Percentiles rank a stretch among this genome's conserved stretches.
Evolutionary conservation across 129 eudicot genomes (phyloP).

Genomic region (Rutidosis leptorrhynchoides): DNA sequence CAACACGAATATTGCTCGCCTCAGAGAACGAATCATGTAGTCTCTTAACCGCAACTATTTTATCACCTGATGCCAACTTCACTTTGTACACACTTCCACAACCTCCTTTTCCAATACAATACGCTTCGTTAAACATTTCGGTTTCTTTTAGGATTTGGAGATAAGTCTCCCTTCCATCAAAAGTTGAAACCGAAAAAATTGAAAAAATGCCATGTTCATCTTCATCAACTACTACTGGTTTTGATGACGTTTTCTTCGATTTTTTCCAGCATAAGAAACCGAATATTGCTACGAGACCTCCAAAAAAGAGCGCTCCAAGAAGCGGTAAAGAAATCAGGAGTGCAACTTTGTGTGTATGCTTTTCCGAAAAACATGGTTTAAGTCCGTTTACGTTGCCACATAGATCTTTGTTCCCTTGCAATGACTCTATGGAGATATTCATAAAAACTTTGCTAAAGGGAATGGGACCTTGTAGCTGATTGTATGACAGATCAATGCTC

Average conservation of each 20-base stretch:
- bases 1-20: background rate
- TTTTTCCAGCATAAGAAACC: too few relatives aligned
- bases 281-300: too few relatives aligned
- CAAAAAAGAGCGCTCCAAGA: too few relatives aligned
- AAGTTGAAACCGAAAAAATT: too few relatives aligned
- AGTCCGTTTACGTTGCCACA: constrained; percentile 34
- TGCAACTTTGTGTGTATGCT: background rate
- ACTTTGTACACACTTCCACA: constrained; percentile 34
- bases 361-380: constrained; percentile 7
- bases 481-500: constrained; percentile 27
- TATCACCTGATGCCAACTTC: constrained; percentile 9
- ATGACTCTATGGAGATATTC: constrained; percentile 3
- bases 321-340: too few relatives aligned
- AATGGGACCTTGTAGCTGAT: constrained; percentile 29
- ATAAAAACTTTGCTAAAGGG: constrained; percentile 26
- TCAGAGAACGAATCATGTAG: background rate
- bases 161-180: too few relatives aligned
- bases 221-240: too few relatives aligned
- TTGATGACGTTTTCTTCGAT: too few relatives aligned
- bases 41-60: constrained; percentile 14
- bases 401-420: constrained; percentile 29
- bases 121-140: constrained; percentile 13
- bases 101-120: constrained; percentile 30
- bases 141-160: too few relatives aligned
- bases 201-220: too few relatives aligned